Percentiles rank a stretch among this genome's conserved stretches.
These are phyloP conservation scores for Hemileccinum rubropunctum DNA, from an alignment of 768 basidiomycete species.

Conservation along the genomic window DNA sequence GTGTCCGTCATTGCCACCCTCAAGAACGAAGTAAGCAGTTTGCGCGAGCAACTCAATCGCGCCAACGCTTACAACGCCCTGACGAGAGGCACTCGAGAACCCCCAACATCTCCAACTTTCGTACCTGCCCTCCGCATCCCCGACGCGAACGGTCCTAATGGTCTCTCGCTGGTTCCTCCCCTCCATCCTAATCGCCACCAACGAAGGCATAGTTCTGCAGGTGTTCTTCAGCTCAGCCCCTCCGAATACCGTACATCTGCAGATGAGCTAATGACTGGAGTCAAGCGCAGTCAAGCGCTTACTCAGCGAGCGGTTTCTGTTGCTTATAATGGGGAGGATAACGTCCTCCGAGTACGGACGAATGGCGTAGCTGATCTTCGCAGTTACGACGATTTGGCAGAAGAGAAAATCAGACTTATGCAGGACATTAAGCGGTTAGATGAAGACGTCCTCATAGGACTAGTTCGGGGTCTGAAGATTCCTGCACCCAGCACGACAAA, in stretches of 20 bases:
- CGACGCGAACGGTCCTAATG: conserved; percentile 43
- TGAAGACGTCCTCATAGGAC: conserved; percentile 87
- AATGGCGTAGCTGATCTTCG: conserved; percentile 71
- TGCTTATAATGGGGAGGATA: conserved; percentile 82
- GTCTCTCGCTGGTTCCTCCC: conserved; percentile 37
- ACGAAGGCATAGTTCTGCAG: conserved; percentile 84
- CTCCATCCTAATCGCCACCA: conserved; percentile 57
- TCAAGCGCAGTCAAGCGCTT: conserved; percentile 65
- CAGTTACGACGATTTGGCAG: conserved; percentile 82
- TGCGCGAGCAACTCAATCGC: conserved; percentile 94
- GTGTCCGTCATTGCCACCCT: conserved; percentile 82
- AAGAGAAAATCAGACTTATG: conserved; percentile 93
- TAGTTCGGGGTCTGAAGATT: conserved; percentile 90
- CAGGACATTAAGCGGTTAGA: conserved; percentile 88
- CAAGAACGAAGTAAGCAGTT: conserved; percentile 87
- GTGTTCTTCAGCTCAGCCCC: conserved; percentile 60
- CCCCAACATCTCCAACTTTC: conserved; percentile 83
- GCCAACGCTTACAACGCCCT: conserved; percentile 90
- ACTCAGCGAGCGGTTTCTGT: conserved; percentile 87
- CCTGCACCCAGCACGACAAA: conserved; percentile 87
- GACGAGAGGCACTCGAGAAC: conserved; percentile 71
- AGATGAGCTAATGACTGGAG: conserved; percentile 74
- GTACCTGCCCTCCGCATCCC: conserved; percentile 69
- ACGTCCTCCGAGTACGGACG: conserved; percentile 58
- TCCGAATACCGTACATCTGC: conserved; percentile 69